Evolutionary conservation across 331 rosid species (phyloP).

Genomic region (Acacia pycnantha): DNA sequence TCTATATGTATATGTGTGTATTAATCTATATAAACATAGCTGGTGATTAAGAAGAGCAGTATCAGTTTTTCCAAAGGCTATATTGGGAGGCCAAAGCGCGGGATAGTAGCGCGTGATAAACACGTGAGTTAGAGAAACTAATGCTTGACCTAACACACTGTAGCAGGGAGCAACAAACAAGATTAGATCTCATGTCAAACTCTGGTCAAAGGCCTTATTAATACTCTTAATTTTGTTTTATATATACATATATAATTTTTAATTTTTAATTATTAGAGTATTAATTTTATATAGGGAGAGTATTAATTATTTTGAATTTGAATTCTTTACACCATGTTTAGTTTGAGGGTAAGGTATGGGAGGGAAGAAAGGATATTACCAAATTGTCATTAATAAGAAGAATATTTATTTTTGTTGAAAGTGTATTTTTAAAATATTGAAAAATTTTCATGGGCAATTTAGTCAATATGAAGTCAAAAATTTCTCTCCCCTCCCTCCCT

Average conservation of each 20-base stretch:
- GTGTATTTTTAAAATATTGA: no score
- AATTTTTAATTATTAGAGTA: not conserved
- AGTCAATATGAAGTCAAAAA: no score
- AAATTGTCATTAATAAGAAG: no score
- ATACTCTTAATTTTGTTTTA: not conserved
- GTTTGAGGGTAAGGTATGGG: no score
- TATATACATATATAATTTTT: no score
- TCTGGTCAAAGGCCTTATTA: not conserved
- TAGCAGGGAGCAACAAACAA: constrained; percentile 3
- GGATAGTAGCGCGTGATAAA: constrained; percentile 32
- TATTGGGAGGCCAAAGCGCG: constrained; percentile 22
- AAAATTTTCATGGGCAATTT: no score
- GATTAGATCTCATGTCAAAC: constrained; percentile 12
- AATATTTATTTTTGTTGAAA: no score
- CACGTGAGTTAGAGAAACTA: constrained; percentile 27
- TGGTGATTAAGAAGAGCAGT: not conserved
- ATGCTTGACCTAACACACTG: constrained; percentile 33
- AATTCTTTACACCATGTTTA: not conserved
- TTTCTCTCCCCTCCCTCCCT: no score
- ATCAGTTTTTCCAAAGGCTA: not conserved
- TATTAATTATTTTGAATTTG: not conserved
- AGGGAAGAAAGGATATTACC: no score
- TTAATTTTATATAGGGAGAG: not conserved
- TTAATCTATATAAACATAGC: not conserved
- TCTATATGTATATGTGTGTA: not conserved